phyloP scores from a whole-genome alignment of 164 flowering plant genomes.

The Protea cynaroides region DNA sequence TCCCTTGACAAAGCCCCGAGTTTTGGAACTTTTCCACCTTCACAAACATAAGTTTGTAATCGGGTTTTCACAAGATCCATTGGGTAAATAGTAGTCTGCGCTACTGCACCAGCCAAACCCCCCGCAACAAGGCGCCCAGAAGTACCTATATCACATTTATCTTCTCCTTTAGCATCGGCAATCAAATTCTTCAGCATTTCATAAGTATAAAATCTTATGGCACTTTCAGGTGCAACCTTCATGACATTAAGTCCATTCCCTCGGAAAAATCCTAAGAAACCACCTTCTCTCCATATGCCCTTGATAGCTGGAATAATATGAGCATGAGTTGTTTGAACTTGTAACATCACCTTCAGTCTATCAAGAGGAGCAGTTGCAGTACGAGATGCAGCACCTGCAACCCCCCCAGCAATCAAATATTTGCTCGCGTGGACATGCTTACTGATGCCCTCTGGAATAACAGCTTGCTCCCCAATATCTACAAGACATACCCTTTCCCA shows the following conservation, averaged over 20 bases:
- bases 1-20: conserved; percentile 57
- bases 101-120: conserved; percentile 93
- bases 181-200: conserved; percentile 69
- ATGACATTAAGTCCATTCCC: conserved; percentile 95
- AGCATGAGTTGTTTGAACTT: conserved; percentile 73
- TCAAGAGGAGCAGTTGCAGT: conserved; percentile 99
- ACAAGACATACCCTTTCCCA: conserved; percentile 93
- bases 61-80: conserved; percentile 95
- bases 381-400: conserved; percentile 96
- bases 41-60: conserved; percentile 63
- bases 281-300: conserved; percentile 68
- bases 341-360: conserved; percentile 78
- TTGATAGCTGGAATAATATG: conserved; percentile 54
- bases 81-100: conserved; percentile 86
- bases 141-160: conserved; percentile 68
- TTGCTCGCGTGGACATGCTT: conserved; percentile 74
- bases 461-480: conserved; percentile 95
- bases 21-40: conserved; percentile 62
- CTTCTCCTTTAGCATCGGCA: conserved; percentile 44
- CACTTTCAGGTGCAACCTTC: conserved; percentile 98
- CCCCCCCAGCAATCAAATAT: conserved; percentile 87
- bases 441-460: conserved; percentile 83
- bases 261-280: conserved; percentile 74
- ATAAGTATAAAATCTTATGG: conserved; percentile 81
- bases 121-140: conserved; percentile 79